Conservation (phyloP, 2,329 filamentous ascomycete species). For the Acarospora socialis region DNA sequence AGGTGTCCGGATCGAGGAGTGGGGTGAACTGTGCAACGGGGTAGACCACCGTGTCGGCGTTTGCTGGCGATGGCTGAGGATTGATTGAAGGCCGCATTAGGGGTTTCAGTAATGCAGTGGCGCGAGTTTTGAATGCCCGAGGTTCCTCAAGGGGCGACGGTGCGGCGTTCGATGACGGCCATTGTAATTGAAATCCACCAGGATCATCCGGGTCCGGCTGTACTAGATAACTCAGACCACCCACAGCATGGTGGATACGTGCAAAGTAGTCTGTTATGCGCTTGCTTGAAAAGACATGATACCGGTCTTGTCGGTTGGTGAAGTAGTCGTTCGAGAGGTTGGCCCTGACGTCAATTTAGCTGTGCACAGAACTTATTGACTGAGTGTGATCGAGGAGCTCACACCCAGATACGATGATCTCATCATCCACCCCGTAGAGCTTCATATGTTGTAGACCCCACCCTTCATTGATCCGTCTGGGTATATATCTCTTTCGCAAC, state of each 20-base stretch:
- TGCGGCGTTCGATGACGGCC: constrained; percentile 61
- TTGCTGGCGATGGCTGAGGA: neutral
- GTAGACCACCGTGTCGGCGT: constrained; percentile 60
- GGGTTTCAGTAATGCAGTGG: constrained; percentile 51
- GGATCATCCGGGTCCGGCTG: constrained; percentile 36
- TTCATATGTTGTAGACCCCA: constrained; percentile 99
- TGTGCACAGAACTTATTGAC: constrained; percentile 5
- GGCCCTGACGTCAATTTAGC: constrained; percentile 35
- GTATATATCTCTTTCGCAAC: constrained; percentile 66
- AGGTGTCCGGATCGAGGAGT: constrained; percentile 56
- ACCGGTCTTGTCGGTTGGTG: constrained; percentile 85
- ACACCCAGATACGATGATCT: constrained; percentile 84
- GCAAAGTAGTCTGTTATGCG: constrained; percentile 73
- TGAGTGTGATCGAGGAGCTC: constrained; percentile 12
- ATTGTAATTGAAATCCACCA: constrained; percentile 44
- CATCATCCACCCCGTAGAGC: constrained; percentile 87
- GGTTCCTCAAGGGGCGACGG: constrained; percentile 62
- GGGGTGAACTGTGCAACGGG: constrained; percentile 80
- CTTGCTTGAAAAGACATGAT: constrained; percentile 74
- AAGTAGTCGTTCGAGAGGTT: constrained; percentile 93
- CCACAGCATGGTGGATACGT: constrained; percentile 60
- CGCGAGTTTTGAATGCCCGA: constrained; percentile 51
- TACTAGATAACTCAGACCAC: constrained; percentile 69
- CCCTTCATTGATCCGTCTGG: constrained; percentile 86
- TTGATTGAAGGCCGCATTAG: constrained; percentile 43